Evolutionary conservation across 257 asterid genomes (phyloP), one percentile per base, ranked within the genome.

Genomic region (Solanum sitiens): DNA sequence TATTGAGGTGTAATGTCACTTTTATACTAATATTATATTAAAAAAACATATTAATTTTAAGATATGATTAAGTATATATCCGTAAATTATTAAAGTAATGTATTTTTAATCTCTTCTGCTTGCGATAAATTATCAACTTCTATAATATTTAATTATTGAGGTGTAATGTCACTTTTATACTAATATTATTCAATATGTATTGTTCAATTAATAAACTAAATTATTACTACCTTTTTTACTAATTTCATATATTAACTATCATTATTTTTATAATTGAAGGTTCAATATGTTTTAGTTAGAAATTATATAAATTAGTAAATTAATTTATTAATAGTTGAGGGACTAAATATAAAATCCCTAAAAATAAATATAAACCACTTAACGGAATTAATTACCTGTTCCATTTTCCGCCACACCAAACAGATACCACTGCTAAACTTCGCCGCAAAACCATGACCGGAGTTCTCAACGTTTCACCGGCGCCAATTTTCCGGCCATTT

Each of bases 381-480:
- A 47, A 86, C 87, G 16, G 87, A 67, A 85, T 40, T 40, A 67
- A 85, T 40, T 40, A 40, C 87, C 82, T 85, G 87, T 85, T 85
- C 6, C 87, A 85, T 85, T 85, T 67, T 86, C 76, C 53, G 47
- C 83, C 87, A 68, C 83, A 71, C 53, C 83, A 70, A 33, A 86
- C 53, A 27, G 70, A 65, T 35, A 40, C 68, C 30, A 5, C 76
- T 16, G 2, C 21, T 5, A 68, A 70, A 21, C 39, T 33, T 89
- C 74, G 73, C 89, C 89, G 83, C 87, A 11, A 59, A 85, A 82
- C 77, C 75, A 95, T 95, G 98, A 95, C 94, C 87, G 94, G 96
- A 86, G 87, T 92, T 59, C 86, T 95, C 89, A 93, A 92, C 87
- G 56, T 92, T 83, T 75, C 92, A 3, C 87, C 94, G 3, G 32